A percentile compares a stretch with the other conserved stretches of the same genome.
These are phyloP conservation scores for Jaapia argillacea DNA, from an alignment of 768 basidiomycete species.

Conservation along the genomic window DNA sequence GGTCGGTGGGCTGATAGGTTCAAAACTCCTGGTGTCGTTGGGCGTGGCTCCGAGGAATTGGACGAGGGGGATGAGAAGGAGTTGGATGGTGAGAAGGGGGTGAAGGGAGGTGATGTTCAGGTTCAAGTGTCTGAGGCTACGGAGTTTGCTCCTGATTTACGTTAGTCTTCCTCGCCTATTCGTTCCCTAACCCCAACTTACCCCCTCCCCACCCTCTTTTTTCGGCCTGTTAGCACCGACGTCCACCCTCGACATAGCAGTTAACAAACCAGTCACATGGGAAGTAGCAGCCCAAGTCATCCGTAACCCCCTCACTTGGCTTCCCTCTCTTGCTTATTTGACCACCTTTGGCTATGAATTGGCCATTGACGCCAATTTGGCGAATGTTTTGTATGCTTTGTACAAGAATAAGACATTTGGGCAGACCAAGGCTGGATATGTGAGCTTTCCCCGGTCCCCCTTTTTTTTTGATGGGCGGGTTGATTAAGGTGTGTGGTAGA, in stretches of 20 bases:
- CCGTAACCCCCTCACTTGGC: conserved; percentile 38
- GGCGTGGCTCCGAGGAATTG: conserved; percentile 13
- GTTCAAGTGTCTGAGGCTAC: no score
- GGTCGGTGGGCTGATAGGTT: conserved; percentile 43
- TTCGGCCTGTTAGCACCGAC: not conserved
- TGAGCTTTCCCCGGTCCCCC: conserved; percentile 14
- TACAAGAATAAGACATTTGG: conserved; percentile 26
- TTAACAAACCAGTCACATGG: conserved; percentile 33
- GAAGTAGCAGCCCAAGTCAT: conserved; percentile 23
- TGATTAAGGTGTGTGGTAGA: not conserved
- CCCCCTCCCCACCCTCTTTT: no score
- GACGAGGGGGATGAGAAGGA: conserved; percentile 19
- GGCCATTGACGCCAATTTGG: conserved; percentile 42
- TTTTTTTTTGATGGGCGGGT: not conserved
- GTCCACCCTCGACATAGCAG: conserved; percentile 30
- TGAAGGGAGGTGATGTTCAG: not conserved
- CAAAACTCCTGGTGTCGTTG: conserved; percentile 20
- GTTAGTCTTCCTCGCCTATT: no score
- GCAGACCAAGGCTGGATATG: conserved; percentile 43
- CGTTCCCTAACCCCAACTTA: no score
- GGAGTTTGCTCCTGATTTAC: no score
- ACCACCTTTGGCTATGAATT: conserved; percentile 50
- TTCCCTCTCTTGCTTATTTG: conserved; percentile 39
- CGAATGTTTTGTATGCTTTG: conserved; percentile 31
- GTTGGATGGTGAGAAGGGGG: not conserved